phyloP scores from a whole-genome alignment of 1,139 yeast genomes.

The Suhomyces yuchorum region DNA sequence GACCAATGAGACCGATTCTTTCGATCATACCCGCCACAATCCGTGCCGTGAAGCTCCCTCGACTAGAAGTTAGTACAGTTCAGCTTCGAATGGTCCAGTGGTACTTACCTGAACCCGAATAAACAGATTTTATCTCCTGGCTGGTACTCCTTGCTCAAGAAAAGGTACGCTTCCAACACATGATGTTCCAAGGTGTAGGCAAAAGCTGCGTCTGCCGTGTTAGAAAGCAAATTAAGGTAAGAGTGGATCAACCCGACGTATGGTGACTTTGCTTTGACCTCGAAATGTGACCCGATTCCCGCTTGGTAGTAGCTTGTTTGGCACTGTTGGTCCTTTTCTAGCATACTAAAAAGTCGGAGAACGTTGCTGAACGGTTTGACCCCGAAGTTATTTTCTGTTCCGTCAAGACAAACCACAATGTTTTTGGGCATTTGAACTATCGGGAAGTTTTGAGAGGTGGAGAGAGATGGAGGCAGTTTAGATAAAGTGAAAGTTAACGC shows the following conservation, averaged over 20 bases:
- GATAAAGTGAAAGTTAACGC: background rate
- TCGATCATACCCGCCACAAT: slow-evolving; percentile 66
- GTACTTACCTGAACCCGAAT: slow-evolving; percentile 54
- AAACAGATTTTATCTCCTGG: slow-evolving; percentile 54
- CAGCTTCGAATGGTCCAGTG: too few species aligned
- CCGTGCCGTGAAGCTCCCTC: slow-evolving; percentile 68
- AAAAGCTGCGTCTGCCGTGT: slow-evolving; percentile 46
- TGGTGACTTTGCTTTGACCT: slow-evolving; percentile 32
- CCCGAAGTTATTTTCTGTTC: slow-evolving; percentile 62
- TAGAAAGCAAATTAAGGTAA: background rate
- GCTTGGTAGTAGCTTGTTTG: slow-evolving; percentile 68
- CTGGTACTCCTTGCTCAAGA: slow-evolving; percentile 48
- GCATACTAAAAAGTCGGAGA: slow-evolving; percentile 51
- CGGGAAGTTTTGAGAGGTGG: too few species aligned
- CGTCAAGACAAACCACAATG: slow-evolving; percentile 59
- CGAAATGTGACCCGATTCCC: slow-evolving; percentile 58
- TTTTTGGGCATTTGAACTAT: slow-evolving; percentile 13
- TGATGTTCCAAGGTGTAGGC: slow-evolving; percentile 58
- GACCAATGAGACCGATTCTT: slow-evolving; percentile 55
- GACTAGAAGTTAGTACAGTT: slow-evolving; percentile 28
- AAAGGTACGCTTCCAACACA: slow-evolving; percentile 57
- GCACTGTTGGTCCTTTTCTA: slow-evolving; percentile 40
- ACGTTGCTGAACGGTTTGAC: slow-evolving; percentile 58
- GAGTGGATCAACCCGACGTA: slow-evolving; percentile 15
- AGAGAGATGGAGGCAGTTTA: background rate